A percentile compares a stretch with the other conserved stretches of the same genome.
Conservation (phyloP, 2,329 filamentous ascomycete genomes). For the Macroventuria anomochaeta region DNA sequence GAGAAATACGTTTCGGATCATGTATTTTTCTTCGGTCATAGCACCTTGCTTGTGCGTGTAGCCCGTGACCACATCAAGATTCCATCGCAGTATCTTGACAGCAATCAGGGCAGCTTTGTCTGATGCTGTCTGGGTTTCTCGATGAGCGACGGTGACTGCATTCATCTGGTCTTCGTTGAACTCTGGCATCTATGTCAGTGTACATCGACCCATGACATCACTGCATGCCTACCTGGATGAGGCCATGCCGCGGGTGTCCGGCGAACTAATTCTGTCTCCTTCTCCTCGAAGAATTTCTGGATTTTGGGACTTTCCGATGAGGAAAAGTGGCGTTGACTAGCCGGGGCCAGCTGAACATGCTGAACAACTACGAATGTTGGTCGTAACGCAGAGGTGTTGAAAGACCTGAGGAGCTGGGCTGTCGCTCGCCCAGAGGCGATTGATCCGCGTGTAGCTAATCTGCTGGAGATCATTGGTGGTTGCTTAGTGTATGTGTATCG, state of each 20-base stretch:
- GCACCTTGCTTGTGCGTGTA: constrained; percentile 74
- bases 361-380: constrained; percentile 43
- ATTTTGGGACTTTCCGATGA: constrained; percentile 43
- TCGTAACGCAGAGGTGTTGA: constrained; percentile 45
- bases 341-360: constrained; percentile 29
- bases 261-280: constrained; percentile 53
- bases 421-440: constrained; percentile 47
- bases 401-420: constrained; percentile 46
- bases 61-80: constrained; percentile 82
- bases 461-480: constrained; percentile 39
- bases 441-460: constrained; percentile 31
- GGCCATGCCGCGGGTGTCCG: constrained; percentile 57
- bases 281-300: constrained; percentile 56
- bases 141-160: constrained; percentile 75
- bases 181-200: constrained; percentile 45
- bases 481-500: constrained; percentile 13
- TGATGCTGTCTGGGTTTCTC: constrained; percentile 72
- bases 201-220: background rate
- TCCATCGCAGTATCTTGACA: constrained; percentile 77
- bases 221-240: constrained; percentile 50
- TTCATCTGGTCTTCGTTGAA: constrained; percentile 84
- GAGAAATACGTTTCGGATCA: constrained; percentile 88
- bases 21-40: constrained; percentile 87
- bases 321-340: constrained; percentile 50
- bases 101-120: constrained; percentile 81